phyloP scores from a whole-genome alignment of 2,329 filamentous ascomycete genomes.

The Diaporthe destruens region DNA sequence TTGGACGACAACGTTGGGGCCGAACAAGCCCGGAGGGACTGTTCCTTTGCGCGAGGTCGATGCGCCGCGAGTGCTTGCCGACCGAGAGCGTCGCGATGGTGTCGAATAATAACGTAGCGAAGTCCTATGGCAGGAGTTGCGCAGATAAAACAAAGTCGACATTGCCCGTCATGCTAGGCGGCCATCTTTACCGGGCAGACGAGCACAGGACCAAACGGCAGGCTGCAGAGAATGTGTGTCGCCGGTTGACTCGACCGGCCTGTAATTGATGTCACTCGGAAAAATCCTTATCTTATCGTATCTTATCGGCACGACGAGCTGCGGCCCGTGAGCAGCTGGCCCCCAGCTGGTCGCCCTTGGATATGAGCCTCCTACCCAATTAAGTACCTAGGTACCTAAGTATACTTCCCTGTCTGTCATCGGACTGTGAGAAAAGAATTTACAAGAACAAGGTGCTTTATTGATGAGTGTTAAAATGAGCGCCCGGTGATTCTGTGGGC shows the following conservation, averaged over 20 bases:
- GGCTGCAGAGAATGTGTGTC: neutral
- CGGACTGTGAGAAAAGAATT: too few species aligned
- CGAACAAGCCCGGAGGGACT: constrained; percentile 10
- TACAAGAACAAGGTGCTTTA: neutral
- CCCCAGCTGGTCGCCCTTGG: neutral
- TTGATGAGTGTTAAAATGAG: neutral
- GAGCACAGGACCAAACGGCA: neutral
- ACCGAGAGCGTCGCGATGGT: constrained; percentile 4
- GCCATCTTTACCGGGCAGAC: neutral
- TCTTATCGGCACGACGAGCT: neutral
- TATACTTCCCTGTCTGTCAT: neutral
- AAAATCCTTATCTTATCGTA: constrained; percentile 39
- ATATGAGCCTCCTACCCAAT: neutral
- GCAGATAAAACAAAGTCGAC: neutral
- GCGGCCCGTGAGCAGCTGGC: neutral
- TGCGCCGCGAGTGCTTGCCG: neutral
- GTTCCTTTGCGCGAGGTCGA: neutral
- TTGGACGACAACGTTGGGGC: constrained; percentile 5
- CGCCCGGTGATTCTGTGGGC: too few species aligned
- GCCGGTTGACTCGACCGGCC: constrained; percentile 31
- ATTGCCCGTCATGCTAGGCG: constrained; percentile 24
- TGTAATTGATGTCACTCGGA: constrained; percentile 24
- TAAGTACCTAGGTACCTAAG: too few species aligned
- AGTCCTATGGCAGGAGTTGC: constrained; percentile 14
- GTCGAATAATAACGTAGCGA: neutral